Conservation (phyloP, 2,329 filamentous ascomycete species). For the Penicillium sp. region DNA sequence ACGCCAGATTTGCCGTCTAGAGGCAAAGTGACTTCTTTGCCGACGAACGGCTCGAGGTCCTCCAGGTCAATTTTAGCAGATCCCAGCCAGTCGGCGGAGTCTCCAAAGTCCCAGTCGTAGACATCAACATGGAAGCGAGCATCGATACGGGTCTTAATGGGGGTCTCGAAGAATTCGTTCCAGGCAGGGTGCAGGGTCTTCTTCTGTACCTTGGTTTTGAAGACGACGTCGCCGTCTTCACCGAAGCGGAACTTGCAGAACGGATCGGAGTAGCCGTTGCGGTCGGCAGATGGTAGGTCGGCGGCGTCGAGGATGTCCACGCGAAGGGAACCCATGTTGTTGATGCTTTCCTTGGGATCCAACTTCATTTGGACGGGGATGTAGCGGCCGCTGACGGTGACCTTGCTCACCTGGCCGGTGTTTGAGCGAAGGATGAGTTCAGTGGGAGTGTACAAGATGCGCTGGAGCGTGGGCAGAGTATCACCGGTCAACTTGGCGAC, state of each 20-base stretch:
- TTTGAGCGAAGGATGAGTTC: slow-evolving; percentile 75
- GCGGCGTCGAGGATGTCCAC: slow-evolving; percentile 87
- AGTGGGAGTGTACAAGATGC: slow-evolving; percentile 88
- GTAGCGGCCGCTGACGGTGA: slow-evolving; percentile 92
- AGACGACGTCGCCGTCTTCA: slow-evolving; percentile 79
- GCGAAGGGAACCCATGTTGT: slow-evolving; percentile 93
- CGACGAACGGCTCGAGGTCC: slow-evolving; percentile 78
- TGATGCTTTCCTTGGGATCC: slow-evolving; percentile 93
- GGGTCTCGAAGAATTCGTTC: slow-evolving; percentile 93
- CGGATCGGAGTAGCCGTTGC: slow-evolving; percentile 95
- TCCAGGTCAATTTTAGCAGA: slow-evolving; percentile 72
- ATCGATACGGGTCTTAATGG: slow-evolving; percentile 77
- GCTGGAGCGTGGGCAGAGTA: slow-evolving; percentile 82
- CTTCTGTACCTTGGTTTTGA: slow-evolving; percentile 95
- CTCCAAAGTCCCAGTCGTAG: slow-evolving; percentile 95
- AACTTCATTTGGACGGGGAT: slow-evolving; percentile 91
- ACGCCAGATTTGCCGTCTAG: slow-evolving; percentile 88
- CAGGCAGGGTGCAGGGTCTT: slow-evolving; percentile 92
- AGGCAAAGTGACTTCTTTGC: slow-evolving; percentile 68
- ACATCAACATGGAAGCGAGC: slow-evolving; percentile 81
- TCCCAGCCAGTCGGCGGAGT: slow-evolving; percentile 90
- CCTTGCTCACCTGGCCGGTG: slow-evolving; percentile 70
- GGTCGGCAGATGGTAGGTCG: slow-evolving; percentile 87
- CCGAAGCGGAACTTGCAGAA: slow-evolving; percentile 94
- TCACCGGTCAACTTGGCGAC: slow-evolving; percentile 80